Evolutionary conservation across 2,329 filamentous ascomycete species (phyloP), one percentile per base, ranked within the genome.

Genomic region (Alternaria ventricosa): DNA sequence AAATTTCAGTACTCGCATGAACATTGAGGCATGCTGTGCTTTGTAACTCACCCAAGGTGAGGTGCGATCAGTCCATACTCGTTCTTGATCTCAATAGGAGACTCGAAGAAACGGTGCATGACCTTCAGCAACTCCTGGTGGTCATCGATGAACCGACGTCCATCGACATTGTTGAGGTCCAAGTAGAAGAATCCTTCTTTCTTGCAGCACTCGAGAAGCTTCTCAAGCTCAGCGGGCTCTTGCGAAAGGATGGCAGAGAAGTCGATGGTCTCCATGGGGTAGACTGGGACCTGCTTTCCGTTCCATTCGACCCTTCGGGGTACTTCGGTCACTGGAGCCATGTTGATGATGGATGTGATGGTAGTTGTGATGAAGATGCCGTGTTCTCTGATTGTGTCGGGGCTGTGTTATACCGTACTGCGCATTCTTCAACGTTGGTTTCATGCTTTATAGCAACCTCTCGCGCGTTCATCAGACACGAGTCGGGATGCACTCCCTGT

Each of bases 171-270:
- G 65, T 83, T 71, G 10, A 87, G 81, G 71, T 87, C 84, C 44
- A 88, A 81, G 72, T 87, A 86, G 76, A 87, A 88, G 80, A 84
- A 88, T 1, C 86, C 86, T 33, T 85, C 82, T 20, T 82, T 79
- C 62, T 84, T 78, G 74, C 86, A 87, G 66, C 80, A 81, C 36
- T 81, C 77, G 58, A 86, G 73, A 8, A 87, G 78, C 69, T 83
- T 85, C 64, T 87, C 84, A 9, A 87, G 75, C 76, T 88, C 86
- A 20, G 75, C 78, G 8, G 85, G 85, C 64, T 88, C 85, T 66
- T 87, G 84, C 0, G 85, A 87, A 36, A 87, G 83, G 57, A 88
- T 76, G 50, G 79, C 80, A 18, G 80, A 81, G 71, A 84, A 87
- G 79, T 85, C 79, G 70, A 88, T 81, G 27, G 84, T 86, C 73